Evolutionary conservation across 805 yeast genomes (phyloP).

Genomic region (Candida boleticola): DNA sequence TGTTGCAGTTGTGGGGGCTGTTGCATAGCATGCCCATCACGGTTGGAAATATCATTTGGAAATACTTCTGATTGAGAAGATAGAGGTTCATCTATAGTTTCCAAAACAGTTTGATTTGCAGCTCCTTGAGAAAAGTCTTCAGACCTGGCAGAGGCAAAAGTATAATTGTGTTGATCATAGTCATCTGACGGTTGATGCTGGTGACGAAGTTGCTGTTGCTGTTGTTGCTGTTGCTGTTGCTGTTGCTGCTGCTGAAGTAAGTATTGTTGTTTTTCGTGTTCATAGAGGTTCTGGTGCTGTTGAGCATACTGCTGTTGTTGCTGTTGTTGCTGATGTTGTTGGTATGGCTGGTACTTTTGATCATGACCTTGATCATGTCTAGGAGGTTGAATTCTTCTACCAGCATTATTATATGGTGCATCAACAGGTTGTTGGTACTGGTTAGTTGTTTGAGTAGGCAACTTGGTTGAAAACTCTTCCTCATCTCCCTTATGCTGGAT

Average conservation of each 20-base stretch:
- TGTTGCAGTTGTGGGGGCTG: slow-evolving; percentile 14
- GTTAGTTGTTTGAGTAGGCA: slow-evolving; percentile 30
- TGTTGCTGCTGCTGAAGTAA: slow-evolving; percentile 14
- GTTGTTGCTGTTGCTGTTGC: slow-evolving; percentile 17
- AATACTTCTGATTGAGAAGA: neutral
- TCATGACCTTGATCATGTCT: slow-evolving; percentile 13
- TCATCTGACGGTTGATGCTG: slow-evolving; percentile 8
- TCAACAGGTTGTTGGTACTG: slow-evolving; percentile 18
- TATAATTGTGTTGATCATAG: slow-evolving; percentile 15
- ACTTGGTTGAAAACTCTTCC: slow-evolving; percentile 15
- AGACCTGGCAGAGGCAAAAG: slow-evolving; percentile 19
- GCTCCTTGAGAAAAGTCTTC: slow-evolving; percentile 12
- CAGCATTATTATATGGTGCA: slow-evolving; percentile 19
- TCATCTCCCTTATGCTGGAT: slow-evolving; percentile 27
- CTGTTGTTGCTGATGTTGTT: slow-evolving; percentile 9
- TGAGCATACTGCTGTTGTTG: slow-evolving; percentile 10
- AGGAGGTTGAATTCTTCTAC: slow-evolving; percentile 22
- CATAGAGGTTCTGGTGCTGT: slow-evolving; percentile 13
- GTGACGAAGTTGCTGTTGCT: slow-evolving; percentile 12
- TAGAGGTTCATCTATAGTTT: slow-evolving; percentile 6
- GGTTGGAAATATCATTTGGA: neutral
- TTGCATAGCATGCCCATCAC: slow-evolving; percentile 19
- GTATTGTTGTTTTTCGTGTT: slow-evolving; percentile 7
- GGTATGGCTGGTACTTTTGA: slow-evolving; percentile 13
- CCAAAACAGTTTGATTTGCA: slow-evolving; percentile 5